Base-by-base conservation (phyloP, 352 stramenopile species). In the Blastocystis sp. region DNA sequence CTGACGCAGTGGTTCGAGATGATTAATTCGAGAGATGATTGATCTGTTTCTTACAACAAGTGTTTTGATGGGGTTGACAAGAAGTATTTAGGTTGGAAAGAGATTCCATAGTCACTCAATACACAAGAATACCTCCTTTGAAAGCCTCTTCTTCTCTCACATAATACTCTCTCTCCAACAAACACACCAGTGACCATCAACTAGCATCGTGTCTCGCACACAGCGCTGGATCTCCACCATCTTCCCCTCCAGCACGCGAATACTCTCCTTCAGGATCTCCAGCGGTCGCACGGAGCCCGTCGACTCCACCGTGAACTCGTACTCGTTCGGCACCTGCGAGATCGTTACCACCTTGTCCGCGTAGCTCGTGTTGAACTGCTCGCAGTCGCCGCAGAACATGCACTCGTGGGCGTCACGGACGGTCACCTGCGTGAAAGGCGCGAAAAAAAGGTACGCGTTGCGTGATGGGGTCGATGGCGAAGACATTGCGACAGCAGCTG, bases 1-100 rank as follows among this genome's bases (percentile, higher is more conserved):
- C 90, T 99, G 8, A 94, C 94, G 63, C 96, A 99, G 89, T 99
- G 97, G 97, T 99, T 99, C 88, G 96, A 99, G 91, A 96, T 99
- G 38, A 73, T 88, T 11, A 87, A 85, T 53, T 65, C 69, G 2
- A 63, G 44, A 63, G 36, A 48, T 81, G 48, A 81, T 27, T 81
- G 53, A 34, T 38, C 27, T 65, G 61, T 73, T 73, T 48, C 34
- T 54, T 73, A 11, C 6, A 48, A 48, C 21, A 40, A 71, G 29
- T n/a, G n/a, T n/a, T n/a, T n/a, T n/a, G n/a, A n/a, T n/a, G 44
- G n/a, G n/a, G n/a, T n/a, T n/a, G n/a, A n/a, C n/a, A n/a, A n/a
- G n/a, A n/a, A n/a, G n/a, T n/a, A n/a, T n/a, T n/a, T n/a, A n/a
- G n/a, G n/a, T n/a, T n/a, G n/a, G n/a, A n/a, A n/a, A n/a, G n/a